A percentile compares a stretch with the other conserved stretches of the same genome.
phyloP scores from a whole-genome alignment of 306 rosid species.

The Parietaria judaica region DNA sequence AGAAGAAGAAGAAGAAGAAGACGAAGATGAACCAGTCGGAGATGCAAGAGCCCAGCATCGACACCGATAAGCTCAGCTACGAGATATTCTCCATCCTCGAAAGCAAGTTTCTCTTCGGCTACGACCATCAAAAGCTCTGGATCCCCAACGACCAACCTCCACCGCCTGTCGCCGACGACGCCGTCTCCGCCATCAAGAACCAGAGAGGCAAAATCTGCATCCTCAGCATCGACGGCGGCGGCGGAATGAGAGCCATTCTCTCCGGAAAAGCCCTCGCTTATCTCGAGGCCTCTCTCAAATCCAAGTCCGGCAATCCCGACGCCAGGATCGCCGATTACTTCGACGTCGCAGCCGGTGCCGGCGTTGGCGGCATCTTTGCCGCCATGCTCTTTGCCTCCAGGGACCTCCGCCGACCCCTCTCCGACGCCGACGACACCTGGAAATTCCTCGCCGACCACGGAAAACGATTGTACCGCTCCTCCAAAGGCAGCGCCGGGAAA shows the following conservation, averaged over 20 bases:
- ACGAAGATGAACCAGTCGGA: conserved; percentile 23
- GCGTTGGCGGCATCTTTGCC: conserved; percentile 83
- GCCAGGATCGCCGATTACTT: conserved; percentile 90
- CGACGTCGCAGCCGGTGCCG: conserved; percentile 86
- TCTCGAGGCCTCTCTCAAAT: conserved; percentile 65
- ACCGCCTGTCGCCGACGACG: conserved; percentile 20
- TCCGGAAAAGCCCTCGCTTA: conserved; percentile 83
- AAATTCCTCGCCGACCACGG: conserved; percentile 65
- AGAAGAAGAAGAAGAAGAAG: background rate
- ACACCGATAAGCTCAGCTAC: conserved; percentile 92
- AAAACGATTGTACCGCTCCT: conserved; percentile 40
- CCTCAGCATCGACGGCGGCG: conserved; percentile 88
- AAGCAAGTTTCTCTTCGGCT: conserved; percentile 90
- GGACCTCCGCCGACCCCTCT: conserved; percentile 60
- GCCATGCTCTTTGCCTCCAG: conserved; percentile 78
- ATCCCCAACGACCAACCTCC: conserved; percentile 55
- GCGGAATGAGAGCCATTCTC: conserved; percentile 77
- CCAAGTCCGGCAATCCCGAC: conserved; percentile 77
- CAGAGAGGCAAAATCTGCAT: conserved; percentile 95
- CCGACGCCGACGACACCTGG: conserved; percentile 80
- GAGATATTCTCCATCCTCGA: conserved; percentile 95
- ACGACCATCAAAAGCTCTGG: conserved; percentile 92
- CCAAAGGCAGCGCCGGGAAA: conserved; percentile 22
- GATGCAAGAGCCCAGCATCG: conserved; percentile 95
- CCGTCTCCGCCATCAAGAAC: conserved; percentile 57